A percentile compares a stretch with the other conserved stretches of the same genome.
Conservation (phyloP, 2,329 filamentous ascomycete species). For the Botrytis cinerea region DNA sequence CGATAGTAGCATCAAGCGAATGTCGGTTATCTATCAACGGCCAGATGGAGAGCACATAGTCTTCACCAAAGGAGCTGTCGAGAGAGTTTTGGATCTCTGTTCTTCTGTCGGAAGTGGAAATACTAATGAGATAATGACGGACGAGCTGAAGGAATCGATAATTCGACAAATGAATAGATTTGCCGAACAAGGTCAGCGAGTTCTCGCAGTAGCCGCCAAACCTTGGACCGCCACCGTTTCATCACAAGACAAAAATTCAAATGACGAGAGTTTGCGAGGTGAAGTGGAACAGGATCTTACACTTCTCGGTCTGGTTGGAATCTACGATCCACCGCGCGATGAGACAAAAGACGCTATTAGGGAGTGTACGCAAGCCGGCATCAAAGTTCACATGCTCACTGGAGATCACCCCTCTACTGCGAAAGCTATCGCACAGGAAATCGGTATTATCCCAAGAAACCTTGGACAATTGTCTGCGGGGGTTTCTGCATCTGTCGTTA, state of each 20-base stretch:
- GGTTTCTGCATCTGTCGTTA: slow-evolving; percentile 53
- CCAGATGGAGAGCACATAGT: slow-evolving; percentile 46
- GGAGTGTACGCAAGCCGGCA: slow-evolving; percentile 68
- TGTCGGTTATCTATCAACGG: slow-evolving; percentile 68
- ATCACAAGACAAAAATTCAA: slow-evolving; percentile 26
- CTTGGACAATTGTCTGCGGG: slow-evolving; percentile 25
- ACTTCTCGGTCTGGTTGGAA: slow-evolving; percentile 64
- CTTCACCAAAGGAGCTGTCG: slow-evolving; percentile 69
- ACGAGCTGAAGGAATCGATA: slow-evolving; percentile 57
- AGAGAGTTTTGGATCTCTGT: slow-evolving; percentile 66
- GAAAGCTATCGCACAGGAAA: slow-evolving; percentile 69
- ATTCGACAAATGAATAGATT: slow-evolving; percentile 69
- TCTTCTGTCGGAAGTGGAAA: slow-evolving; percentile 49
- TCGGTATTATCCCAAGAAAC: slow-evolving; percentile 48
- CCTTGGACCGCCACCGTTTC: slow-evolving; percentile 36
- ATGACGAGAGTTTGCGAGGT: slow-evolving; percentile 36
- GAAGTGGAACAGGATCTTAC: slow-evolving; percentile 54
- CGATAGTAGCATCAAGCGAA: slow-evolving; percentile 73
- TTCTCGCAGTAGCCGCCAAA: slow-evolving; percentile 63
- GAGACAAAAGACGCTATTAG: slow-evolving; percentile 60
- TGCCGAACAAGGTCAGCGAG: slow-evolving; percentile 66
- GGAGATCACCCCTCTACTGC: slow-evolving; percentile 77
- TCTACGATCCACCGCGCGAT: slow-evolving; percentile 60
- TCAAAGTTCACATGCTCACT: slow-evolving; percentile 73
- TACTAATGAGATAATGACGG: slow-evolving; percentile 50